These are phyloP conservation scores for Mycena filopes DNA, from an alignment of 768 basidiomycete genomes.

Conservation along the genomic window DNA sequence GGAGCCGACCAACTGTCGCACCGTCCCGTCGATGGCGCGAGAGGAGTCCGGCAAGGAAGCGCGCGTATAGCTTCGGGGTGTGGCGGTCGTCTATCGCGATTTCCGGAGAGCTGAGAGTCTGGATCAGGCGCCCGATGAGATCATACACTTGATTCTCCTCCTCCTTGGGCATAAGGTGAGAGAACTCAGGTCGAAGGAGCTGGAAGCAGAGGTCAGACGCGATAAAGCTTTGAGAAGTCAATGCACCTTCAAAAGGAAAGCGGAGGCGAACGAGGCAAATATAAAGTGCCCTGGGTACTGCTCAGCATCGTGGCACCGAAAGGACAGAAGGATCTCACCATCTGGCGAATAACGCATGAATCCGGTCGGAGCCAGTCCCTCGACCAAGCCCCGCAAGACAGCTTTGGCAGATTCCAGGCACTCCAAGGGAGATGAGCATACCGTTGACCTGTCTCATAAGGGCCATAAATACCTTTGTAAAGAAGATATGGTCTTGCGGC, in stretches of 20 bases:
- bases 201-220: slow-evolving; percentile 38
- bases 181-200: slow-evolving; percentile 81
- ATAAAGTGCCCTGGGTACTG: slow-evolving; percentile 70
- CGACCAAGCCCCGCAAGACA: slow-evolving; percentile 73
- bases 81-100: slow-evolving; percentile 86
- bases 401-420: slow-evolving; percentile 77
- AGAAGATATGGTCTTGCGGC: slow-evolving; percentile 70
- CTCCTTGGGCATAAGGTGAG: slow-evolving; percentile 66
- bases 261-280: slow-evolving; percentile 84
- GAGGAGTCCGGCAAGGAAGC: slow-evolving; percentile 80
- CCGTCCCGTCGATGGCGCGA: slow-evolving; percentile 77
- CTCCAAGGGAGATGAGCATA: slow-evolving; percentile 45
- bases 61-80: slow-evolving; percentile 82
- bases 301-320: background rate
- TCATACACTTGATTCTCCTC: slow-evolving; percentile 79
- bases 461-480: slow-evolving; percentile 63
- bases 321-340: slow-evolving; percentile 52
- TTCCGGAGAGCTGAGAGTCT: slow-evolving; percentile 74
- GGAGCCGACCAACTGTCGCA: slow-evolving; percentile 64
- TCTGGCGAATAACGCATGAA: slow-evolving; percentile 86
- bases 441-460: background rate
- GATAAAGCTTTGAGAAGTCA: background rate
- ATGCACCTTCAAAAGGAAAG: slow-evolving; percentile 81
- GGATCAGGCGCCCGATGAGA: slow-evolving; percentile 76
- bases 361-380: slow-evolving; percentile 72